Conservation (phyloP, 208 protist species). For the Angomonas deanei region DNA sequence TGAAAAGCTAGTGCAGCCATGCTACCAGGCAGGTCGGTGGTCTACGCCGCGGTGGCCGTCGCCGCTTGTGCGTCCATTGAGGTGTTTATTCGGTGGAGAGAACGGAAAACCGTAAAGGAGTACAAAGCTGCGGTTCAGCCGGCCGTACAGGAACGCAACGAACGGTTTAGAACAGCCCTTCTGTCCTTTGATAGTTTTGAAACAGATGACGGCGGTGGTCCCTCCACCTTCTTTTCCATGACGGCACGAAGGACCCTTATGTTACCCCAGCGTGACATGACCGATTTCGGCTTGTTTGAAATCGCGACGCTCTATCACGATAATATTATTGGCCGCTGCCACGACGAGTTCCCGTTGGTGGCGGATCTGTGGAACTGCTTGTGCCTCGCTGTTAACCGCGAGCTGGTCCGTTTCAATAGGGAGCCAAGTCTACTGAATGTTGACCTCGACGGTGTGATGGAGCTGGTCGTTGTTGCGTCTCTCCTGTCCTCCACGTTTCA, state of each 20-base stretch:
- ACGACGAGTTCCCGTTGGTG: not conserved
- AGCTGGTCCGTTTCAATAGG: not conserved
- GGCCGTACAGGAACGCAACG: too few relatives aligned
- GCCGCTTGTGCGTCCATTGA: too few relatives aligned
- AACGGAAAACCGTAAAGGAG: too few relatives aligned
- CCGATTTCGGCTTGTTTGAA: not conserved
- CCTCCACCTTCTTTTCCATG: not conserved
- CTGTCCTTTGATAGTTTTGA: not conserved
- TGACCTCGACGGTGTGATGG: not conserved
- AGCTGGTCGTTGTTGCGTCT: not conserved
- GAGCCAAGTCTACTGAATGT: not conserved
- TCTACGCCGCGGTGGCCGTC: too few relatives aligned
- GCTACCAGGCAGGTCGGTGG: too few relatives aligned
- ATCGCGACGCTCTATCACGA: not conserved
- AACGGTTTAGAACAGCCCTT: not conserved
- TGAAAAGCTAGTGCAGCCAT: too few relatives aligned
- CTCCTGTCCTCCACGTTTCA: not conserved
- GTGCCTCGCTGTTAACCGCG: not conserved
- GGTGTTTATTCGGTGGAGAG: too few relatives aligned
- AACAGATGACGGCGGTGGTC: not conserved
- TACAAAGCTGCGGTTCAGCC: too few relatives aligned
- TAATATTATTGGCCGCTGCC: not conserved
- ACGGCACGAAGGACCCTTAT: not conserved
- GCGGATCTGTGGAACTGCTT: not conserved
- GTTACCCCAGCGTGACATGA: not conserved